Base-by-base conservation (phyloP, 176 grass and related monocot genomes). In the Stipa capillata region DNA sequence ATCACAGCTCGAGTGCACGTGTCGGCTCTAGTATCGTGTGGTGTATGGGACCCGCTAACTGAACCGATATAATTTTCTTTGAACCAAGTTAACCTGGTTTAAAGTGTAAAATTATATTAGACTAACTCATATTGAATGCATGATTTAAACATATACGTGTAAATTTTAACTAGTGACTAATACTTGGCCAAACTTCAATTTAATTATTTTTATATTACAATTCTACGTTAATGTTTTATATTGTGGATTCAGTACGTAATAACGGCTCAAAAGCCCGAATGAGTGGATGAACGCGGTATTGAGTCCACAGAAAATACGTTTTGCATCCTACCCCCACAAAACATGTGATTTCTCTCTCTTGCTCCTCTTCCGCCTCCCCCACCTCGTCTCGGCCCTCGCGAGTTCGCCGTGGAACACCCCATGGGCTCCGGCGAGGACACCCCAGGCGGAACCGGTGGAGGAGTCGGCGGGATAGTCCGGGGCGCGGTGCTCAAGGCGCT, bases 401-500 rank as follows among this genome's bases (percentile, higher is more conserved):
- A 52, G 65, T 53, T 64, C 74, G 40, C 60, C 82, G 86, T 82
- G 82, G 67, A 79, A 82, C 37, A 73, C 66, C 63, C 55, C 73
- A 97, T 97, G 92, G 92, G 85, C 73, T 86, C 53, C 43, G 90
- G 84, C 42, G 77, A 81, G 63, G 87, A 86, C 17, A 73, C 63
- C 49, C 87, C 85, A 20, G 49, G 55, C 9, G 75, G 74, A 35
- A 81, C 49, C 34, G 32, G 74, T 39, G 78, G 82, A 20, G 85
- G 83, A 9, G 60, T 64, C 11, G 78, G 85, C 35, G 66, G 91
- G 58, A 78, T 64, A 48, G 87, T 88, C 15, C 84, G 92, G 21
- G 92, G 96, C 5, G 56, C 86, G 17, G 90, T 91, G 49, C 86
- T 99, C 42, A 94, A 95, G 84, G 92, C 96, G 53, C 86, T 99